A percentile compares a stretch with the other conserved stretches of the same genome.
These are phyloP conservation scores for Agrocybe praecox DNA, from an alignment of 768 basidiomycete genomes.

Conservation along the genomic window DNA sequence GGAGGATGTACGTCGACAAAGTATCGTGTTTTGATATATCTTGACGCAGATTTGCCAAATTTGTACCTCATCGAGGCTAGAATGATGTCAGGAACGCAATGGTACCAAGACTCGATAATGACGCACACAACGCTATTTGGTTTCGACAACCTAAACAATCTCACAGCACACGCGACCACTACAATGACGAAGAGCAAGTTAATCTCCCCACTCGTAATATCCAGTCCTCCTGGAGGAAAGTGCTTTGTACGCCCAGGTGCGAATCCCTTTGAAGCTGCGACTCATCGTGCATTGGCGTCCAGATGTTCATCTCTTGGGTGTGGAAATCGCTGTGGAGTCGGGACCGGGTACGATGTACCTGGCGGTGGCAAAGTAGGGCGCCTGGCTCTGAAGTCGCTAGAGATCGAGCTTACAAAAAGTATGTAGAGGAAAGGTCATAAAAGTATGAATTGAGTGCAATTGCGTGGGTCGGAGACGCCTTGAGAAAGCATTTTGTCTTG, in stretches of 20 bases:
- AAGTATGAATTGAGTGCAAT: constrained; percentile 4
- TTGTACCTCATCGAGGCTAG: constrained; percentile 97
- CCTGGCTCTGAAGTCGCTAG: constrained; percentile 62
- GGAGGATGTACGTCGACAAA: constrained; percentile 98
- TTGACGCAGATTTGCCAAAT: constrained; percentile 95
- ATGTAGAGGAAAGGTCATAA: constrained; percentile 4
- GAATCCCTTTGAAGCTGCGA: constrained; percentile 68
- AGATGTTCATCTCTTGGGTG: constrained; percentile 64
- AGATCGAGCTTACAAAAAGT: constrained; percentile 27
- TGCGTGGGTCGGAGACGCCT: constrained; percentile 1
- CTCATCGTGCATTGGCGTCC: constrained; percentile 75
- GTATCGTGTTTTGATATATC: constrained; percentile 91
- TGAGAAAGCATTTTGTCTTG: no score
- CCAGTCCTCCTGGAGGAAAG: constrained; percentile 61
- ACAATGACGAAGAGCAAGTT: constrained; percentile 69
- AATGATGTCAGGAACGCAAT: not conserved
- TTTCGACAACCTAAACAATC: constrained; percentile 81
- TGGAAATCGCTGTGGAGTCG: constrained; percentile 59
- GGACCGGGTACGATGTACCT: constrained; percentile 33
- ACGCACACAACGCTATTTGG: constrained; percentile 93
- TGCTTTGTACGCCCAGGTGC: constrained; percentile 47
- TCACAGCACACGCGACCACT: constrained; percentile 75
- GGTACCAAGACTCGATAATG: not conserved
- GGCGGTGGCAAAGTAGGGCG: constrained; percentile 71
- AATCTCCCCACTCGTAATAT: constrained; percentile 72